phyloP scores from a whole-genome alignment of 208 protist genomes.

The Acanthamoeba castellanii region DNA sequence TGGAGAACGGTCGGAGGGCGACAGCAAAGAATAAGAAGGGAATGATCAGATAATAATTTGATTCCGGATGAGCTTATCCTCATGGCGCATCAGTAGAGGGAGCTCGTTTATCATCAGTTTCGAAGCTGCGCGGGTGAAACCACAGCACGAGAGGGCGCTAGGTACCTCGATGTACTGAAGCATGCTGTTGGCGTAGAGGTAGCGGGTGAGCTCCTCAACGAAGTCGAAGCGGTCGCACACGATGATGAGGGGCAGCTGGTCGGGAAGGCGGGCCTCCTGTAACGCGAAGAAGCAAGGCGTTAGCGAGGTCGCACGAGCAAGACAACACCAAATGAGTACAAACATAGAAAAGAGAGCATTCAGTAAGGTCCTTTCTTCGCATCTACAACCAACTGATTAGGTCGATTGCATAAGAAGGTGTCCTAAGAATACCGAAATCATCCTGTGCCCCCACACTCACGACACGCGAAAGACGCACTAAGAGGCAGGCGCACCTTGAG shows the following conservation, averaged over 20 bases:
- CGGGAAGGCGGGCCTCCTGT: conserved; percentile 96
- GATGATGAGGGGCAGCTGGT: conserved; percentile 99
- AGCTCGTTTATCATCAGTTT: conserved; percentile 64
- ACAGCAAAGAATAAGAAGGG: neutral
- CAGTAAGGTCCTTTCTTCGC: conserved; percentile 51
- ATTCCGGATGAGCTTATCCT: conserved; percentile 70
- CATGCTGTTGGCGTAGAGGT: conserved; percentile 97
- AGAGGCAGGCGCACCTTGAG: conserved; percentile 92
- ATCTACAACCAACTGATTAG: conserved; percentile 33
- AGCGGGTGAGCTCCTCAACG: conserved; percentile 98
- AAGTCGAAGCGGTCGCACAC: conserved; percentile 99
- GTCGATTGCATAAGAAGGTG: conserved; percentile 22
- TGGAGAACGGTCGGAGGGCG: neutral
- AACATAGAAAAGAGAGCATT: neutral
- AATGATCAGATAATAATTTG: conserved; percentile 54
- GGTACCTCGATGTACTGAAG: conserved; percentile 96
- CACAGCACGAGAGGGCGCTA: neutral
- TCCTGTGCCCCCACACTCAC: neutral
- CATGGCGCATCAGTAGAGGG: conserved; percentile 71
- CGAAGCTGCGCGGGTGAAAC: neutral
- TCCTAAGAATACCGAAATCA: conserved; percentile 58
- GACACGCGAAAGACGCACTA: neutral
- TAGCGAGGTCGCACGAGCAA: neutral
- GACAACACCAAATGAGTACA: neutral
- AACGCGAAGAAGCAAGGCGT: neutral